phyloP scores from a whole-genome alignment of 805 yeast species.

The Alloascoidea hylecoeti region DNA sequence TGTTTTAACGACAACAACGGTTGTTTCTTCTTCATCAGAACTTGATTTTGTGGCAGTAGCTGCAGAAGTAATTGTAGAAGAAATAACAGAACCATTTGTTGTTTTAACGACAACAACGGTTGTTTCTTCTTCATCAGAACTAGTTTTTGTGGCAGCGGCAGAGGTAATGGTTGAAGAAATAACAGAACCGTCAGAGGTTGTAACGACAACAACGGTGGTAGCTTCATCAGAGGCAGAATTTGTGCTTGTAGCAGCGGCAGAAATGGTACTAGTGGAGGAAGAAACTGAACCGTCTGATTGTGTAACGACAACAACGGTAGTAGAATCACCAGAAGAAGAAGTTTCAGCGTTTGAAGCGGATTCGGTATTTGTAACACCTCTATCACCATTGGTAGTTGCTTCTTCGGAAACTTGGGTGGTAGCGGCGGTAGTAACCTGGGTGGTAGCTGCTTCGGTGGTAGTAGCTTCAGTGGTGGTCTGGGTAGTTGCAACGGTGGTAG shows the following conservation, averaged over 20 bases:
- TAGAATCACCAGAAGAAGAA: conserved; percentile 3
- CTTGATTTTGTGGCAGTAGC: too few species aligned
- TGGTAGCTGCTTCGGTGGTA: conserved; percentile 7
- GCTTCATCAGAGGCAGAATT: conserved; percentile 5
- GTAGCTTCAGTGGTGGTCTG: conserved; percentile 7
- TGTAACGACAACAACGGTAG: conserved; percentile 4
- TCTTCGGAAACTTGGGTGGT: conserved; percentile 7
- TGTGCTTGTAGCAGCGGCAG: conserved; percentile 5
- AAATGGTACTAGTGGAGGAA: conserved; percentile 3
- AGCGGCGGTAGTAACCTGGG: conserved; percentile 6
- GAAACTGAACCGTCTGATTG: conserved; percentile 5
- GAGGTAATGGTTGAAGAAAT: conserved; percentile 5
- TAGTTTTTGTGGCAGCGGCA: conserved; percentile 5
- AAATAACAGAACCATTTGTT: too few species aligned
- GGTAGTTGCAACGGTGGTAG: conserved; percentile 7
- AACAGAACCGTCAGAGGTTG: conserved; percentile 3
- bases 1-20: too few species aligned
- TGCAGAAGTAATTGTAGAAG: too few species aligned
- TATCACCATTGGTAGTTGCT: conserved; percentile 6
- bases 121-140: conserved; percentile 6
- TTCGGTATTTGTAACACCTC: conserved; percentile 3
- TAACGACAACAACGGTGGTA: conserved; percentile 5
- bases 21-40: too few species aligned
- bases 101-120: too few species aligned
- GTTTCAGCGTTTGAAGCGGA: conserved; percentile 3